Evolutionary conservation across 495 filamentous ascomycete genomes (phyloP).

Genomic region (Pyrenula massariospora): DNA sequence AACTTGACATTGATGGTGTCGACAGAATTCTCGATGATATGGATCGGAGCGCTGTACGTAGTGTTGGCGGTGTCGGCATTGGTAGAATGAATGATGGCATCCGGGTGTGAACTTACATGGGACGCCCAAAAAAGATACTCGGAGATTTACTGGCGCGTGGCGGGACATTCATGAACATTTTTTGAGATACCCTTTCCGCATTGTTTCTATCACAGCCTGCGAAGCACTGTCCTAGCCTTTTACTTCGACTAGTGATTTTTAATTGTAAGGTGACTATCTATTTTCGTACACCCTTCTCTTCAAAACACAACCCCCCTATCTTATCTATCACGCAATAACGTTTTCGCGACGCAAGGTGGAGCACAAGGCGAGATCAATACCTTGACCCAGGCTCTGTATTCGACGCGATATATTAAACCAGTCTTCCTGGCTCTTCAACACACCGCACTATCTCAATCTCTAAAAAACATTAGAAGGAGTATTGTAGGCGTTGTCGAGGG

Average conservation of each 20-base stretch:
- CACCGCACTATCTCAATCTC: not conserved
- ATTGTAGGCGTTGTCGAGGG: not conserved
- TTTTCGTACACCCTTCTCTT: no score
- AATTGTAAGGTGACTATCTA: no score
- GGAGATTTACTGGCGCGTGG: not conserved
- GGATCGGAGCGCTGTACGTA: conserved; percentile 13
- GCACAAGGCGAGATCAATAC: conserved; percentile 43
- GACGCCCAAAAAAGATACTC: not conserved
- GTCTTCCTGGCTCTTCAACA: not conserved
- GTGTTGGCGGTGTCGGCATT: not conserved
- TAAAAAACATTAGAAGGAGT: not conserved
- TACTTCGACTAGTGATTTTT: no score
- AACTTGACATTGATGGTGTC: conserved; percentile 42
- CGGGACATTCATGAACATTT: not conserved
- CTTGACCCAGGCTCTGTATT: conserved; percentile 51
- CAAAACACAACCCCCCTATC: no score
- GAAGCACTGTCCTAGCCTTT: not conserved
- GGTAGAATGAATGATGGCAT: not conserved
- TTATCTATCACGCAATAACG: no score
- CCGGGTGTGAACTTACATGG: not conserved
- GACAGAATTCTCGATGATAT: conserved; percentile 36
- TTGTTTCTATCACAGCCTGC: not conserved
- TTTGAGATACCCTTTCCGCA: not conserved
- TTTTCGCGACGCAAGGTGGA: conserved; percentile 45
- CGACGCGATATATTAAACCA: conserved; percentile 39